Base-by-base conservation (phyloP, 2,329 filamentous ascomycete species). In the Arachnopeziza araneosa region DNA sequence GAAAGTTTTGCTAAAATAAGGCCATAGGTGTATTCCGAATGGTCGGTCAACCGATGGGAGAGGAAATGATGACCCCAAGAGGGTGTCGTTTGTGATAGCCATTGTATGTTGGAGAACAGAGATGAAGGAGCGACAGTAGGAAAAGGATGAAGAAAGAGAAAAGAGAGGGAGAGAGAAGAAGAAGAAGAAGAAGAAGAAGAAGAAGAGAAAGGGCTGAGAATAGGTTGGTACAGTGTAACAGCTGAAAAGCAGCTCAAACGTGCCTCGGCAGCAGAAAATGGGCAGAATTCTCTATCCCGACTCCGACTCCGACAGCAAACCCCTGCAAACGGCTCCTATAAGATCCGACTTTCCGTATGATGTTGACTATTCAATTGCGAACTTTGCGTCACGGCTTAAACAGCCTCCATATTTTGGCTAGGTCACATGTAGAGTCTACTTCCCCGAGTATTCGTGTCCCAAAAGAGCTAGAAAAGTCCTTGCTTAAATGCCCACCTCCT, bases 1-100 rank as follows among this genome's bases (percentile, higher is more conserved):
- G 62, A 62, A 68, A 14, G 59, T 19, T 22, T 62, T 64, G 61
- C 66, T 56, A 57, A 68, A 67, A 49, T 57, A 62, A 21, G 60
- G 50, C 65, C 64, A 67, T 65, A 58, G 24, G 2, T 49, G 24
- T 14, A 58, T 26, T 17, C 56, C 56, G 48, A 58, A 58, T 8
- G 56, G 56, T 21, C 51, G 30, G 8, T 58, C 50, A 19, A 58
- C 19, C n/a, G 50, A 50, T 21, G 56, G 56, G 4, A 54, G n/a
- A 8, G 56, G 22, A 26, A 58, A 23, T 36, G 21, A 23, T 36
- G 21, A 50, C 24, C 51, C 36, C 14, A 24, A 21, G 12, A 52
- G 36, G 3, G 36, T 44, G 5, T 4, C 36, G 12, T 19, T 44
- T 44, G 36, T 8, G 36, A 4, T 14, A 12, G 36, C 36, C 36